A percentile compares a stretch with the other conserved stretches of the same genome.
Conservation (phyloP, 2,329 filamentous ascomycete genomes). For the Chrysoporthe puriensis region DNA sequence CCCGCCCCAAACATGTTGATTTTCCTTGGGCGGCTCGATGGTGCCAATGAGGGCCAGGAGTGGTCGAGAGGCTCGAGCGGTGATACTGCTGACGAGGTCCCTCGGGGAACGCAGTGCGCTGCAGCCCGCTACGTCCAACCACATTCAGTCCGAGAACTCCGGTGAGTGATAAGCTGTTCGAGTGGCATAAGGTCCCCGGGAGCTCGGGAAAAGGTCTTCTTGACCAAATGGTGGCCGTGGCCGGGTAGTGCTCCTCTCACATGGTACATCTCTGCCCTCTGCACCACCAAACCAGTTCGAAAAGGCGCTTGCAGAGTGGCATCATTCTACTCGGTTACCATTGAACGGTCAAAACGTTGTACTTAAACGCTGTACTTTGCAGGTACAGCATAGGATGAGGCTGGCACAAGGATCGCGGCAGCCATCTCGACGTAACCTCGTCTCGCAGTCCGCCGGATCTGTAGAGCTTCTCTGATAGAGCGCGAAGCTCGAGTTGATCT, state of each 20-base stretch:
- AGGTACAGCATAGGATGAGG: slow-evolving; percentile 1
- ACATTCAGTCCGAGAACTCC: not conserved
- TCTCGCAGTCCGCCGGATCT: not conserved
- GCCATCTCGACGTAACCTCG: not conserved
- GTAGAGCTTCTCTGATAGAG: not conserved
- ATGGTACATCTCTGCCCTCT: not conserved
- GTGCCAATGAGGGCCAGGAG: not conserved
- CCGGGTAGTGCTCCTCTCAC: not conserved
- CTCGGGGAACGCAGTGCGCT: not conserved
- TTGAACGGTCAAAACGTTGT: slow-evolving; percentile 3
- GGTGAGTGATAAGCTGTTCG: not conserved
- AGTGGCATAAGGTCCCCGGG: not conserved
- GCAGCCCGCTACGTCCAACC: slow-evolving; percentile 1
- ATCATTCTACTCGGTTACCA: slow-evolving; percentile 5
- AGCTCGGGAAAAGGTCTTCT: not conserved
- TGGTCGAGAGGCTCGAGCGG: not conserved
- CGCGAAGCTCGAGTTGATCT: not conserved
- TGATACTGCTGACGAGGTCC: not conserved
- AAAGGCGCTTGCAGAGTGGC: not conserved
- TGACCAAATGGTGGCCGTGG: no score
- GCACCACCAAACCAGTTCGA: not conserved
- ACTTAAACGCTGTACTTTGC: slow-evolving; percentile 4
- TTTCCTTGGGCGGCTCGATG: slow-evolving; percentile 11
- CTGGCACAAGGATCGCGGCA: slow-evolving; percentile 8
- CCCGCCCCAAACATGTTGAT: not conserved